Evolutionary conservation across 2,329 filamentous ascomycete genomes (phyloP), one percentile per base, ranked within the genome.

Genomic region (Curvularia eragrostidis): DNA sequence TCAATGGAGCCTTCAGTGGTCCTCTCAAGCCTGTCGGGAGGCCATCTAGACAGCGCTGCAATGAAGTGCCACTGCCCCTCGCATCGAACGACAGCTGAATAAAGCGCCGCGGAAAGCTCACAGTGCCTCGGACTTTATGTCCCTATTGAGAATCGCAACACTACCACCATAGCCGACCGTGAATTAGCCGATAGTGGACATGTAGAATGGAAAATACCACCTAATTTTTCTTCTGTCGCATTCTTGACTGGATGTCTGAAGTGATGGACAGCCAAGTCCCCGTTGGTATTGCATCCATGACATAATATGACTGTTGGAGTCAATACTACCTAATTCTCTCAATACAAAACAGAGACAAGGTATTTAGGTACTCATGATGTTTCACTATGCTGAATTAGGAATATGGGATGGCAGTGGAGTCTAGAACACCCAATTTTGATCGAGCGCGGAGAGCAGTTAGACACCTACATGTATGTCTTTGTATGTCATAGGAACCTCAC

Each of bases 401-500:
- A 34, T 34, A 5, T 2, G 13, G 12, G 9, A 5, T 34, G 9
- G 32, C 32, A 15, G 13, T 34, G 28, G 28, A n/a, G n/a, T n/a
- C n/a, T n/a, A n/a, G 26, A 28, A 28, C 8, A 28, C 5, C 9
- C 12, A 15, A 4, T 34, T 5, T 34, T 1, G 12, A 15, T 34
- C n/a, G 30, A 34, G 32, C 32, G n/a, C 9, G 32, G 3, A 34
- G 4, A 15, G 9, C 8, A 34, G 5, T 15, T 6, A 5, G 32
- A 34, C 32, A 34, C 12, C 6, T 12, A 13, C 28, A 30, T 15
- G 26, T 28, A 28, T 8, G 12, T 84, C 80, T 55, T 85, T 80
- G 67, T 87, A 90, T 41, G 82, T 86, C 71, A 89, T 87, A 52
- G 77, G 81, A 63, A 86, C 79, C 62, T 83, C 80, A 68, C 93